Conservation (phyloP, 345 rosid genomes). For the Gossypioides kirkii region DNA sequence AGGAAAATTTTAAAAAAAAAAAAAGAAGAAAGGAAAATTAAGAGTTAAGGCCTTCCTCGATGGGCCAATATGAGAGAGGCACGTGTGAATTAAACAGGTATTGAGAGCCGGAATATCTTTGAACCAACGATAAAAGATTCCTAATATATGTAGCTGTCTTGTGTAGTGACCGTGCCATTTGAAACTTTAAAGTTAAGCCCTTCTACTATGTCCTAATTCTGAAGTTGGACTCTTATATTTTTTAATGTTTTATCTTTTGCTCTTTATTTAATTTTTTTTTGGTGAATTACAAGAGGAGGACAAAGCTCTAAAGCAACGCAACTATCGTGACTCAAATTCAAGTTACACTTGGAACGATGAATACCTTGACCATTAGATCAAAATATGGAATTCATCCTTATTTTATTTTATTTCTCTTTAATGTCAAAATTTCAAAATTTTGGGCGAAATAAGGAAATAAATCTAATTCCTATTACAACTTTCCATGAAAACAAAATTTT, state of each 20-base stretch:
- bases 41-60: not conserved
- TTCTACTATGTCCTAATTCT: not conserved
- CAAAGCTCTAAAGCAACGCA: too few species aligned
- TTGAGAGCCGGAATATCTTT: not conserved
- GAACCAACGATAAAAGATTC: not conserved
- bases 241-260: too few species aligned
- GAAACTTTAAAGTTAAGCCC: conserved; percentile 3
- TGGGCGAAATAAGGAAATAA: not conserved
- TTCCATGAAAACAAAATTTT: not conserved
- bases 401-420: too few species aligned
- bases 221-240: too few species aligned
- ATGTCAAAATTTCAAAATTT: too few species aligned
- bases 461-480: not conserved
- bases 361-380: too few species aligned
- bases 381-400: too few species aligned
- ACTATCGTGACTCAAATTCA: too few species aligned
- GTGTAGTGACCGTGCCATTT: not conserved
- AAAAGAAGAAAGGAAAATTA: too few species aligned
- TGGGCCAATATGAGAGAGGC: not conserved
- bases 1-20: too few species aligned
- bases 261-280: too few species aligned
- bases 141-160: not conserved
- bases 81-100: not conserved
- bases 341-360: rapidly evolving
- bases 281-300: too few species aligned